Evolutionary conservation across 352 stramenopile species (phyloP), one percentile per base, ranked within the genome.

Genomic region (Aphanomyces invadans): DNA sequence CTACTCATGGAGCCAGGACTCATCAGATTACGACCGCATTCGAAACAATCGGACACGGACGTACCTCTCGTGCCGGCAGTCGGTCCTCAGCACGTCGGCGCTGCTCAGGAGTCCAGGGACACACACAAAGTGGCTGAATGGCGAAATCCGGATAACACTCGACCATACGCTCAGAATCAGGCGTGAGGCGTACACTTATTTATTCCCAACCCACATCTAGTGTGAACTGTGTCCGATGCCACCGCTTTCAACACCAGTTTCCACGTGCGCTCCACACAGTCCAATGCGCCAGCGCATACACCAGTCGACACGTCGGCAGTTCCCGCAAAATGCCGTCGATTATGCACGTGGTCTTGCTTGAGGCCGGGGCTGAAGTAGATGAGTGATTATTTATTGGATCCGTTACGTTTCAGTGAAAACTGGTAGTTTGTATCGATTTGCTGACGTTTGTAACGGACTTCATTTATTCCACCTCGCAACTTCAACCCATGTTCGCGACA

Each of bases 101-200:
- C 25, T 11, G 23, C 46, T 10, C 19, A 54, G 46, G 11, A 45
- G 9, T 45, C 38, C 38, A 17, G 38, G 38, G 17, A n/a, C n/a
- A n/a, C n/a, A 45, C 9, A 45, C 38, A 45, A 45, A 45, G 38
- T 21, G 46, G 46, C 46, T 21, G 19, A 54, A 21, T 54, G 46
- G 46, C 19, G 46, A 54, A 28, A 54, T 54, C 46, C 46, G 46
- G 46, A 54, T 54, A 54, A 54, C 28, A 21, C 28, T 29, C 46
- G 46, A 28, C 21, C 9, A 54, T 7, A 45, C 17, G 38, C 9
- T 45, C 9, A 17, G 38, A 45, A 45, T 45, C 38, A 45, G 38
- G n/a, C n/a, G n/a, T n/a, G n/a, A n/a, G n/a, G n/a, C n/a, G n/a
- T n/a, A n/a, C n/a, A n/a, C n/a, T n/a, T n/a, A n/a, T n/a, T n/a